These are phyloP conservation scores for Torulaspora pretoriensis DNA, from an alignment of 1,139 yeast genomes.

Conservation along the genomic window DNA sequence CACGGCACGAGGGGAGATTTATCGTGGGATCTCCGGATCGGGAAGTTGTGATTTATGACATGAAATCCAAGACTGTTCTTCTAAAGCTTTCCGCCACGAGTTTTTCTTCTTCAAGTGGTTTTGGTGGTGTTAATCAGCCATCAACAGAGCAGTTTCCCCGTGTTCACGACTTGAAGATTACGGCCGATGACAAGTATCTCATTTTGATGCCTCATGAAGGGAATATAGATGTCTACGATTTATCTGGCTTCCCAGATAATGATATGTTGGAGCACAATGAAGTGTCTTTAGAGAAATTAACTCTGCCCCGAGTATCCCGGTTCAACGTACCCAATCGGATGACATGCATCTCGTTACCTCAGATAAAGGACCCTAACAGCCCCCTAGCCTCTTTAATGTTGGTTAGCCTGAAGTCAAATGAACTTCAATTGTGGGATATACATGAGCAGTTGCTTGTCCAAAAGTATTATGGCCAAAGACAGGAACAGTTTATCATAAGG, in stretches of 20 bases:
- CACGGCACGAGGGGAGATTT: constrained; percentile 42
- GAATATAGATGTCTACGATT: constrained; percentile 40
- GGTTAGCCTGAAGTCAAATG: constrained; percentile 70
- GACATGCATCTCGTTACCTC: constrained; percentile 47
- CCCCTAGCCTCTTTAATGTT: constrained; percentile 41
- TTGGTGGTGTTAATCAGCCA: constrained; percentile 6
- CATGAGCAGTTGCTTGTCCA: constrained; percentile 48
- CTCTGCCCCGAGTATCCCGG: constrained; percentile 22
- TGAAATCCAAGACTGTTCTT: constrained; percentile 40
- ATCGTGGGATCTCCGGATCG: constrained; percentile 80
- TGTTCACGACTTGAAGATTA: constrained; percentile 65
- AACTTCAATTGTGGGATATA: constrained; percentile 74
- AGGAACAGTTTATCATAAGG: constrained; percentile 64
- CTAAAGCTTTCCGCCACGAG: constrained; percentile 34
- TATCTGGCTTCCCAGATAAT: constrained; percentile 24
- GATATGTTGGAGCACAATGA: constrained; percentile 10
- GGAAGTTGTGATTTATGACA: constrained; percentile 58
- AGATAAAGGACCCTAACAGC: constrained; percentile 11
- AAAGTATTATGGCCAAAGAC: constrained; percentile 69
- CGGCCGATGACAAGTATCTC: constrained; percentile 59
- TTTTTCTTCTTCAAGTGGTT: constrained; percentile 6
- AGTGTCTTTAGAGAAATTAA: constrained; percentile 12
- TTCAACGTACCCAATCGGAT: constrained; percentile 41
- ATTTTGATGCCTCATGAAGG: constrained; percentile 62
- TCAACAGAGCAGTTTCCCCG: constrained; percentile 44